Conservation (phyloP, 352 stramenopile species). For the Globisporangium abappressorium region DNA sequence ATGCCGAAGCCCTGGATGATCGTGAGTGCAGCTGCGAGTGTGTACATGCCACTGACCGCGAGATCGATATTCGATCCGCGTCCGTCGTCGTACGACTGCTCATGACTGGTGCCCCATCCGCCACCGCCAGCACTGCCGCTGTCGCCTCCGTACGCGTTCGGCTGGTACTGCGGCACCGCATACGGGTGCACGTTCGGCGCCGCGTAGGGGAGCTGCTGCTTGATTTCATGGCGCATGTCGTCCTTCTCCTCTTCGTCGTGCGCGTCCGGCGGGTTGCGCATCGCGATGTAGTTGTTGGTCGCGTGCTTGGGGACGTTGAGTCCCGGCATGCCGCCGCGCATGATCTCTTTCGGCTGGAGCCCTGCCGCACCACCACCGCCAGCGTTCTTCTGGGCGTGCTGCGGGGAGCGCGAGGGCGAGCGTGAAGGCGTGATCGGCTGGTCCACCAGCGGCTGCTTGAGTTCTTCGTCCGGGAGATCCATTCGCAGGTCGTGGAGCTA, state of each 20-base stretch:
- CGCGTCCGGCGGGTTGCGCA: conserved; percentile 18
- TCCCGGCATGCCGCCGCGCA: not conserved
- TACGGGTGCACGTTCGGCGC: conserved; percentile 81
- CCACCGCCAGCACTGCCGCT: conserved; percentile 29
- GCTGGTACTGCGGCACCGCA: conserved; percentile 74
- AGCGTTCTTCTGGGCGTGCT: conserved; percentile 6
- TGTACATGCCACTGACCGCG: conserved; percentile 86
- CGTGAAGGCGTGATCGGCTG: conserved; percentile 9
- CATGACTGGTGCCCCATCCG: conserved; percentile 39
- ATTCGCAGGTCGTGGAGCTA: conserved; percentile 23
- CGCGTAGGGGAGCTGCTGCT: conserved; percentile 48
- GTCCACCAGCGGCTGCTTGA: conserved; percentile 69
- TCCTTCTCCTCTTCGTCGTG: conserved; percentile 59
- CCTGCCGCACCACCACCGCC: conserved; percentile 15
- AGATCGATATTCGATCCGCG: conserved; percentile 69
- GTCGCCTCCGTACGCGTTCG: conserved; percentile 49
- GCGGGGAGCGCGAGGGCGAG: conserved; percentile 17
- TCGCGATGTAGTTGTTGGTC: conserved; percentile 35
- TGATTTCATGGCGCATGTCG: conserved; percentile 21
- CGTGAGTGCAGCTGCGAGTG: conserved; percentile 71
- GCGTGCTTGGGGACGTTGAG: conserved; percentile 9
- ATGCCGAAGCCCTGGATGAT: conserved; percentile 85
- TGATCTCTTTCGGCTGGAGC: conserved; percentile 19
- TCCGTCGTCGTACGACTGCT: conserved; percentile 39
- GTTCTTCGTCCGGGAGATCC: conserved; percentile 71